Evolutionary conservation across 805 yeast species (phyloP).

Genomic region (Saturnispora kantuleensis): DNA sequence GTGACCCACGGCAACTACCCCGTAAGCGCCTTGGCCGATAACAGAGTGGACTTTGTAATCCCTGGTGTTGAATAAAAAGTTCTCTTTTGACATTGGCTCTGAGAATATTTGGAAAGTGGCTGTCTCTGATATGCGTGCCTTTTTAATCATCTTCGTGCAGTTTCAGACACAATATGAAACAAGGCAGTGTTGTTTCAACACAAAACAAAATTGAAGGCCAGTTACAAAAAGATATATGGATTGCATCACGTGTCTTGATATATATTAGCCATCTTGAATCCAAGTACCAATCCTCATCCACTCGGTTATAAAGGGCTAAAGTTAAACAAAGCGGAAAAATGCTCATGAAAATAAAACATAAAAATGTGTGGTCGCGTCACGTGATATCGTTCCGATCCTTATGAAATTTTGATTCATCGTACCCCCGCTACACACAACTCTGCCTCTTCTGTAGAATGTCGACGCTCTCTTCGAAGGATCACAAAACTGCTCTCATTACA

Average conservation of each 20-base stretch:
- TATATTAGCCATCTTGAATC: no score
- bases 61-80: slow-evolving; percentile 51
- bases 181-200: slow-evolving; percentile 8
- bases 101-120: neutral
- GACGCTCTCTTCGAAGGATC: slow-evolving; percentile 8
- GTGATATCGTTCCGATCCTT: neutral
- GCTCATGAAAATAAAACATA: no score
- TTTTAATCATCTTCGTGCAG: neutral
- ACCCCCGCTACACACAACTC: neutral
- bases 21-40: slow-evolving; percentile 78
- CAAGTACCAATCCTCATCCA: no score
- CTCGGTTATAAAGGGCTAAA: no score
- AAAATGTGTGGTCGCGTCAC: no score
- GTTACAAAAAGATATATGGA: no score
- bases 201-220: no score
- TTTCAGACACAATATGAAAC: slow-evolving; percentile 7
- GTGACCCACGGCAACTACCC: slow-evolving; percentile 62
- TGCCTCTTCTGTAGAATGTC: slow-evolving; percentile 1
- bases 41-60: slow-evolving; percentile 50
- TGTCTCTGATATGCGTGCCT: neutral
- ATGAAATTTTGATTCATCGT: neutral
- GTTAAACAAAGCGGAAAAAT: no score
- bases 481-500: slow-evolving; percentile 26
- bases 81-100: slow-evolving; percentile 24
- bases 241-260: no score